Evolutionary conservation across 768 basidiomycete species (phyloP).

Genomic region (Phlebiopsis flavidoalba): DNA sequence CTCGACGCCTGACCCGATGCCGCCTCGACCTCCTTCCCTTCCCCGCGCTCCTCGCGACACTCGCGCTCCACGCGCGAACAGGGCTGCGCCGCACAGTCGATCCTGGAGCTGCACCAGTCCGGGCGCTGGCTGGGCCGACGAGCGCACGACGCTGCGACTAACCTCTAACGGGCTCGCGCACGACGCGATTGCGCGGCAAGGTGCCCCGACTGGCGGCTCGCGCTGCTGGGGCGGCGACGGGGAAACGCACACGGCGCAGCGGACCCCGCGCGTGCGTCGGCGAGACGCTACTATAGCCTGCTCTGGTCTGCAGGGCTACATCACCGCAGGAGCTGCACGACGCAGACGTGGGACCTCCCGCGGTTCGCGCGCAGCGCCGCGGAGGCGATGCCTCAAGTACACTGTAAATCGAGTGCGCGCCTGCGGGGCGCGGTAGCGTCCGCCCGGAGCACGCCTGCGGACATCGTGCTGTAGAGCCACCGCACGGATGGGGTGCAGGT

Average conservation of each 20-base stretch:
- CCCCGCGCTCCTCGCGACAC: conserved; percentile 12
- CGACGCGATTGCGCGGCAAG: conserved; percentile 15
- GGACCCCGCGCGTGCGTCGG: conserved; percentile 18
- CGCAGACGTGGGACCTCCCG: not conserved
- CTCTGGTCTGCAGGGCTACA: conserved; percentile 9
- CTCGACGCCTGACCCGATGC: not conserved
- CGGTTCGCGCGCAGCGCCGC: conserved; percentile 8
- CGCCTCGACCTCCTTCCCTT: conserved; percentile 5
- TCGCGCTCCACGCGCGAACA: conserved; percentile 22
- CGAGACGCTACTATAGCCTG: conserved; percentile 15
- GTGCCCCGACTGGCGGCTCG: conserved; percentile 13
- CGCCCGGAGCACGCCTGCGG: too few relatives aligned
- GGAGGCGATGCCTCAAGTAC: not conserved
- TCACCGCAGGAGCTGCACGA: not conserved
- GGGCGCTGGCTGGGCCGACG: conserved; percentile 14
- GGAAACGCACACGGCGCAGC: conserved; percentile 14
- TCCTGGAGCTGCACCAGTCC: conserved; percentile 14
- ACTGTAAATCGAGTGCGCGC: conserved; percentile 7
- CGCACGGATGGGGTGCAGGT: not conserved
- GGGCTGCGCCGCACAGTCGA: conserved; percentile 17
- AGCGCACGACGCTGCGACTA: conserved; percentile 13
- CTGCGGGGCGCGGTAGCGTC: not conserved
- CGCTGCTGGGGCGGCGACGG: conserved; percentile 14
- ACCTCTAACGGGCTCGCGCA: conserved; percentile 13
- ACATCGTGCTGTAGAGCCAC: not conserved